Percentiles rank a stretch among this genome's conserved stretches.
phyloP scores from a whole-genome alignment of 2,329 filamentous ascomycete species.

The Microdochium bolleyi region DNA sequence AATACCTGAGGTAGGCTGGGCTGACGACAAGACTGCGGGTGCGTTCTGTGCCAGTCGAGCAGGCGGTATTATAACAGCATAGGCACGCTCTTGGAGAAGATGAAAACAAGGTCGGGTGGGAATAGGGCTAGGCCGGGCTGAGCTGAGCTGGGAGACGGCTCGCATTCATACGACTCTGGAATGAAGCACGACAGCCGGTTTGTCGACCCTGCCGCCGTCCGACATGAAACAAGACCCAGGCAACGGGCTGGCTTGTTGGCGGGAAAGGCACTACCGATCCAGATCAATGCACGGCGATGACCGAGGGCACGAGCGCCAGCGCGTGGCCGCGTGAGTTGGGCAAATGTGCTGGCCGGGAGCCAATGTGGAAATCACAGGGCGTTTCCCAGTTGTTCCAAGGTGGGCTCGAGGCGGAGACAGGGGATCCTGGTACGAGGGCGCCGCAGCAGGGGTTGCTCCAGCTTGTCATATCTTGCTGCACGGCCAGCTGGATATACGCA shows the following conservation, averaged over 20 bases:
- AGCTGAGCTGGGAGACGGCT: background rate
- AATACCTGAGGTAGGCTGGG: background rate
- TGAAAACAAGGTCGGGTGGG: too few species aligned
- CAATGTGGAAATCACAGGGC: slow-evolving; percentile 1
- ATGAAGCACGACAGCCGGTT: background rate
- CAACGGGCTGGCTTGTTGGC: background rate
- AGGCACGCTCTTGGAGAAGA: too few species aligned
- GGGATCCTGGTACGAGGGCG: too few species aligned
- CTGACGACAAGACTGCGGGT: background rate
- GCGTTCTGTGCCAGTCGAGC: background rate
- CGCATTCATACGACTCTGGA: background rate
- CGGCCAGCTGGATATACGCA: too few species aligned
- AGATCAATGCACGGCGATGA: background rate
- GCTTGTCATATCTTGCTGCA: too few species aligned
- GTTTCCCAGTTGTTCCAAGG: background rate
- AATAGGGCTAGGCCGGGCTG: background rate
- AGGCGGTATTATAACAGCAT: too few species aligned
- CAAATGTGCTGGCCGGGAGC: background rate
- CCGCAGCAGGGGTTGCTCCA: too few species aligned
- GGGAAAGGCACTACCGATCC: background rate
- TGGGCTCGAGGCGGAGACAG: background rate
- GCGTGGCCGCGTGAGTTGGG: background rate
- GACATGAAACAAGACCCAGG: background rate
- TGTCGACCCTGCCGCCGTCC: background rate
- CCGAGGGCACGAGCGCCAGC: background rate